A percentile compares a stretch with the other conserved stretches of the same genome.
Conservation (phyloP, 306 rosid genomes). For the Rosa multiflora region DNA sequence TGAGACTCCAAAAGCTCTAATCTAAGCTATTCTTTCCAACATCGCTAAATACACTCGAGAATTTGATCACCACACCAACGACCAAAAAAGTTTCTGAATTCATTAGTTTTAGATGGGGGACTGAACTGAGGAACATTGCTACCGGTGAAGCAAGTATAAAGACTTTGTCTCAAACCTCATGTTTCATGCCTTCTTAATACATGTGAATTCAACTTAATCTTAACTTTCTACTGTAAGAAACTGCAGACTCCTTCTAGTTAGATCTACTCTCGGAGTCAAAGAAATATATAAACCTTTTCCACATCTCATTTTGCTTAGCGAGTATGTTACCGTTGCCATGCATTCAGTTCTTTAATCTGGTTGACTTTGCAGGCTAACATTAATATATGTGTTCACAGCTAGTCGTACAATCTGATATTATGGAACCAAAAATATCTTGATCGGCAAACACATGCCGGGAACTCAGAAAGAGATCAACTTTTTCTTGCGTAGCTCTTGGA, state of each 20-base stretch:
- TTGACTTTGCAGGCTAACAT: slow-evolving; percentile 18
- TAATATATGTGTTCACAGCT: neutral
- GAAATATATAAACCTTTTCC: slow-evolving; percentile 9
- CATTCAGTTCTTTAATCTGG: slow-evolving; percentile 4
- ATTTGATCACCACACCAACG: neutral
- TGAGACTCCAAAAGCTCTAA: neutral
- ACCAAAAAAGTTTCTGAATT: neutral
- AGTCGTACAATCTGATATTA: neutral
- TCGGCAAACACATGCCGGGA: slow-evolving; percentile 10
- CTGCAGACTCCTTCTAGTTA: neutral
- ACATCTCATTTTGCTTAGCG: slow-evolving; percentile 13
- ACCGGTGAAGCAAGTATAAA: neutral
- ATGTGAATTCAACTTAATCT: neutral
- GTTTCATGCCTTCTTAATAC: neutral
- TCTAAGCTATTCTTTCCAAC: neutral
- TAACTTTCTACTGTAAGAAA: neutral
- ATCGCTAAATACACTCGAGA: neutral
- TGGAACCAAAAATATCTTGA: neutral
- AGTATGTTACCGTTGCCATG: slow-evolving; percentile 19
- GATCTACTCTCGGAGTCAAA: slow-evolving; percentile 12
- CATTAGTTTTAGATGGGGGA: neutral
- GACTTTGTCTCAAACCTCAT: neutral
- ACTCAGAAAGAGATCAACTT: neutral
- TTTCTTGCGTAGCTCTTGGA: slow-evolving; percentile 3
- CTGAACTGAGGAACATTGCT: neutral